Evolutionary conservation across 176 grass and related monocot species (phyloP).

Genomic region (Aegilops bicornis): DNA sequence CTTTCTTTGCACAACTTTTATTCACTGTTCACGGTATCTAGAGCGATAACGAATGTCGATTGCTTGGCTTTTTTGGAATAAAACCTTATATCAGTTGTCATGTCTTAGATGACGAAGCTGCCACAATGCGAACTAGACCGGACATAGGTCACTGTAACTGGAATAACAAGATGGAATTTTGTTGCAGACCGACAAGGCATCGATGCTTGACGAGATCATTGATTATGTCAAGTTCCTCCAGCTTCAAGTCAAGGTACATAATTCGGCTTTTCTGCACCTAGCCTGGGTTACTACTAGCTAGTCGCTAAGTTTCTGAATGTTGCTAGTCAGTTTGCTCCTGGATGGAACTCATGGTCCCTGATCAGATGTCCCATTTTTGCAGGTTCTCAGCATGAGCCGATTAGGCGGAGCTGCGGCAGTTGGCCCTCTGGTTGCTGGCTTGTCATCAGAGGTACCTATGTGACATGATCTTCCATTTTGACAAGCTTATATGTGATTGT

Average conservation of each 20-base stretch:
- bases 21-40: slow-evolving; percentile 27
- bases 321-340: not conserved
- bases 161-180: slow-evolving; percentile 42
- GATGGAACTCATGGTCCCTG: not conserved
- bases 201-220: slow-evolving; percentile 98
- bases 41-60: not conserved
- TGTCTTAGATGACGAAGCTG: slow-evolving; percentile 21
- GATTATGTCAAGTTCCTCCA: slow-evolving; percentile 99
- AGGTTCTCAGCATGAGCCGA: slow-evolving; percentile 97
- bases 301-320: not conserved
- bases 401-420: slow-evolving; percentile 80
- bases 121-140: slow-evolving; percentile 8
- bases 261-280: slow-evolving; percentile 13
- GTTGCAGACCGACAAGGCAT: slow-evolving; percentile 94
- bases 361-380: not conserved
- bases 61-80: slow-evolving; percentile 27
- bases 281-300: not conserved
- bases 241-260: slow-evolving; percentile 90
- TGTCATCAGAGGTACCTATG: slow-evolving; percentile 71
- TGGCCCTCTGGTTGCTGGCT: slow-evolving; percentile 62
- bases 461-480: slow-evolving; percentile 19
- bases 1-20: slow-evolving; percentile 18
- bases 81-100: slow-evolving; percentile 14
- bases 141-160: not conserved
- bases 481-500: not conserved